Evolutionary conservation across 2,329 filamentous ascomycete species (phyloP), one percentile per base, ranked within the genome.

Genomic region (Penicillium capsulatum): DNA sequence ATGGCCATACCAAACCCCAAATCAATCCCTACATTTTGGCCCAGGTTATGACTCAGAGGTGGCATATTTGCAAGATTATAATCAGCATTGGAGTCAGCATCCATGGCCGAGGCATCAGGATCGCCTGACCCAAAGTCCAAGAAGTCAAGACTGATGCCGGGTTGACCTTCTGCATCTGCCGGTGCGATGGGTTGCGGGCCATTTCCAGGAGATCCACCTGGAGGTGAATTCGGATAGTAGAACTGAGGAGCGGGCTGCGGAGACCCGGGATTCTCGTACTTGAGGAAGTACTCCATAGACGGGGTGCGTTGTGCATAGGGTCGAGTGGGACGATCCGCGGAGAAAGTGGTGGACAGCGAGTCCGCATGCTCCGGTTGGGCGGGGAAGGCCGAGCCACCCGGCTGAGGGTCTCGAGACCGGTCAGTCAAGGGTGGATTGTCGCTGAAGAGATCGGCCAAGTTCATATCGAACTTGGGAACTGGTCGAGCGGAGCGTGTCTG

Each of bases 381-480:
- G 45, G 40, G 45, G 33, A 54, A 58, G 2, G 42, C 51, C 46
- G 49, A 64, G 48, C 42, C 57, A 46, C 38, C 60, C 19, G 47
- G 48, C 36, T 51, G 53, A 29, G 31, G 44, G 44, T 45, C 62
- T 56, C 48, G 55, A 51, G 53, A 64, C 59, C 53, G 51, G 31
- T 38, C 67, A 55, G 36, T 60, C 58, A 56, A 63, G 45, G 56
- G 58, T 35, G 50, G 58, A 44, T 67, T 67, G 20, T 74, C 71
- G 4, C 63, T 66, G 55, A 76, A 76, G 1, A 77, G 60, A 40
- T 74, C 71, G 27, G 66, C 70, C 8, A 76, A 59, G 45, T 76
- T 73, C 71, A 76, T 76, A 57, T 81, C 78, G 55, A 81, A 81
- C 40, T 70, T 69, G 3, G 77, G 77, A 9, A 71, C 53, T 13